Percentiles rank a stretch among this genome's conserved stretches.
Conservation (phyloP, 805 yeast species). For the Kregervanrija fluxuum region DNA sequence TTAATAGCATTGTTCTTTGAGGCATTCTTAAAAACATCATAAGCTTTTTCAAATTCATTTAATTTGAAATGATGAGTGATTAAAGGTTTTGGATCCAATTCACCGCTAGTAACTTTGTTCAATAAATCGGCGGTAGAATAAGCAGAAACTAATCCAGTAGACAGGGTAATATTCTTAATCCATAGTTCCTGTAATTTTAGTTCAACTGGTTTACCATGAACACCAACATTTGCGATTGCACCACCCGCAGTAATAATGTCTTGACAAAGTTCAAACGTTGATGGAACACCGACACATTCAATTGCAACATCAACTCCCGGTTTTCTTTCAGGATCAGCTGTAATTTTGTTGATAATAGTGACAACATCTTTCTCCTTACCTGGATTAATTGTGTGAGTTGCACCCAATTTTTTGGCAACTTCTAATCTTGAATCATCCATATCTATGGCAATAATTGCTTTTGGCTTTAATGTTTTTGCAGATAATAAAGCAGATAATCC, state of each 20-base stretch:
- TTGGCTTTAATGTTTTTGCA: slow-evolving; percentile 48
- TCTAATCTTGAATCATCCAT: slow-evolving; percentile 51
- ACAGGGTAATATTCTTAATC: slow-evolving; percentile 36
- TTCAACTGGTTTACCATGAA: slow-evolving; percentile 37
- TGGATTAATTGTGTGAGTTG: slow-evolving; percentile 51
- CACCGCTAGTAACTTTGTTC: slow-evolving; percentile 27
- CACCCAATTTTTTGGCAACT: slow-evolving; percentile 54
- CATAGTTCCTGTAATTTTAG: slow-evolving; percentile 37
- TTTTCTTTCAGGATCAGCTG: slow-evolving; percentile 22
- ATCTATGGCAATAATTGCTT: slow-evolving; percentile 49
- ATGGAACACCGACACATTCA: slow-evolving; percentile 60
- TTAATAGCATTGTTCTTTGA: slow-evolving; percentile 53
- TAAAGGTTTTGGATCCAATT: slow-evolving; percentile 42
- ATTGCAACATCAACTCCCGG: slow-evolving; percentile 58
- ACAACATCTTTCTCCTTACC: slow-evolving; percentile 31
- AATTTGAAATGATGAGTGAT: slow-evolving; percentile 55
- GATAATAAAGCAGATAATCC: slow-evolving; percentile 57
- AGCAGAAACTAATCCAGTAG: slow-evolving; percentile 46
- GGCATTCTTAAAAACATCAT: slow-evolving; percentile 49
- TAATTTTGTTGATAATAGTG: slow-evolving; percentile 23
- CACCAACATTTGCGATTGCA: slow-evolving; percentile 59
- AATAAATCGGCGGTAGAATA: slow-evolving; percentile 35
- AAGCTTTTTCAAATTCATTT: slow-evolving; percentile 50
- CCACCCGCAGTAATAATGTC: slow-evolving; percentile 52
- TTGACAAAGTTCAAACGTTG: slow-evolving; percentile 53